Percentiles rank a stretch among this genome's conserved stretches.
Conservation (phyloP, 1,284 basidiomycete species). For the Limonomyces culmigenus region DNA sequence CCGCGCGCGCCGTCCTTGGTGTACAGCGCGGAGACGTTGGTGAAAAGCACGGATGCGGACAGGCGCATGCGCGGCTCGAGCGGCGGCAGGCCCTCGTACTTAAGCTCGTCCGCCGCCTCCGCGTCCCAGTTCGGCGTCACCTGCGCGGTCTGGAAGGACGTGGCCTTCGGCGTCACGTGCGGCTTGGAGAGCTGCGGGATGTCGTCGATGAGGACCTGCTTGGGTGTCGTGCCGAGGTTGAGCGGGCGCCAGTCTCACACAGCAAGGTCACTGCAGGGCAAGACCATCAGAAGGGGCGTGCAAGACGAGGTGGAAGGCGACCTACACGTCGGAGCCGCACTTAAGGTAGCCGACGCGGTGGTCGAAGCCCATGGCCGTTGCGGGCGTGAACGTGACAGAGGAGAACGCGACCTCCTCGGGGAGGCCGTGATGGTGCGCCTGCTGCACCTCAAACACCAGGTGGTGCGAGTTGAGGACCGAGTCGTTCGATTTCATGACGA, state of each 20-base stretch:
- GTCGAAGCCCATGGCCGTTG: constrained; percentile 26
- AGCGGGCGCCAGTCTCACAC: constrained; percentile 84
- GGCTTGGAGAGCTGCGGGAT: constrained; percentile 34
- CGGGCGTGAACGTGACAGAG: constrained; percentile 29
- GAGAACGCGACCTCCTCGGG: constrained; percentile 14
- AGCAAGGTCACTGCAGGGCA: constrained; percentile 38
- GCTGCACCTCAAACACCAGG: constrained; percentile 12
- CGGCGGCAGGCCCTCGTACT: constrained; percentile 51
- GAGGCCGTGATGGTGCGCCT: constrained; percentile 27
- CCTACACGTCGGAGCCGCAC: constrained; percentile 21
- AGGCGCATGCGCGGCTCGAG: constrained; percentile 19
- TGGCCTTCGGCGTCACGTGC: constrained; percentile 27
- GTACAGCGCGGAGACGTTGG: constrained; percentile 26
- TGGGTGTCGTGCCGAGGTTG: constrained; percentile 52
- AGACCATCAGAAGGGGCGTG: background rate
- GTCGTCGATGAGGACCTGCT: constrained; percentile 55
- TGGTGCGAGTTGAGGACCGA: constrained; percentile 12
- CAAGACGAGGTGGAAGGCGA: constrained; percentile 4
- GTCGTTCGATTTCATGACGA: constrained; percentile 15
- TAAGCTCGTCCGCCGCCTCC: constrained; percentile 33
- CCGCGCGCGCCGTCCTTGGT: constrained; percentile 5
- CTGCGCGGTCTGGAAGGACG: constrained; percentile 30
- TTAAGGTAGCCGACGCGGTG: constrained; percentile 32
- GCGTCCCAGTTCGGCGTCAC: constrained; percentile 44
- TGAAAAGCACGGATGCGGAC: constrained; percentile 19